Evolutionary conservation across 73 alveolate species (phyloP).

Genomic region (Paramecium octaurelia): DNA sequence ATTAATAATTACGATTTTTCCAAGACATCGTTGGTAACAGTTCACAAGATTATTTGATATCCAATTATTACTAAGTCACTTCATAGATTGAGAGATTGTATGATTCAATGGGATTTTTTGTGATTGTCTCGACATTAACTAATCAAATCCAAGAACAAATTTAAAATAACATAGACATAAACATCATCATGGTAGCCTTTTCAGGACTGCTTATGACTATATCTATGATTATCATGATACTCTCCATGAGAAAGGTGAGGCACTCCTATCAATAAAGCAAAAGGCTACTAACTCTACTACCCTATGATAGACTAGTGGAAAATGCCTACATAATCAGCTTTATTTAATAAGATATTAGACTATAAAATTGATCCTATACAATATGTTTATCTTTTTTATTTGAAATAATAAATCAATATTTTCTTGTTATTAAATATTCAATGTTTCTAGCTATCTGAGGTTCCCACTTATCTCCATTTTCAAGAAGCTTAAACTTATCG

Average conservation of each 20-base stretch:
- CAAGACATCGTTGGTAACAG: background rate
- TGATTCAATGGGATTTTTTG: background rate
- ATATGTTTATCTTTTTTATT: background rate
- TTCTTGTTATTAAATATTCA: constrained; percentile 65
- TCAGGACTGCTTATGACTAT: background rate
- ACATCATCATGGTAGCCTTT: background rate
- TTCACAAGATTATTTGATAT: background rate
- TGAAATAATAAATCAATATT: background rate
- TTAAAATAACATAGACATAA: background rate
- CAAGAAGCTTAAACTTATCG: constrained; percentile 80
- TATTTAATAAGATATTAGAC: background rate
- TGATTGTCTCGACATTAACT: background rate
- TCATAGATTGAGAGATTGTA: background rate
- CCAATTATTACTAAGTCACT: background rate
- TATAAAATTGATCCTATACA: background rate
- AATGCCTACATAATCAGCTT: background rate
- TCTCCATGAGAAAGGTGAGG: background rate
- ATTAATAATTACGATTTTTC: background rate
- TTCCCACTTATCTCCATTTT: constrained; percentile 91
- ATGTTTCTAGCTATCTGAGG: constrained; percentile 86
- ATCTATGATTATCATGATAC: background rate
- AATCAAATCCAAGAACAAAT: background rate
- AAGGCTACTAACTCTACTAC: background rate
- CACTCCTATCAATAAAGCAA: background rate
- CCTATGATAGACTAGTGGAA: constrained; percentile 11